These are phyloP conservation scores for Alnus glutinosa DNA, from an alignment of 306 rosid genomes.

Conservation along the genomic window DNA sequence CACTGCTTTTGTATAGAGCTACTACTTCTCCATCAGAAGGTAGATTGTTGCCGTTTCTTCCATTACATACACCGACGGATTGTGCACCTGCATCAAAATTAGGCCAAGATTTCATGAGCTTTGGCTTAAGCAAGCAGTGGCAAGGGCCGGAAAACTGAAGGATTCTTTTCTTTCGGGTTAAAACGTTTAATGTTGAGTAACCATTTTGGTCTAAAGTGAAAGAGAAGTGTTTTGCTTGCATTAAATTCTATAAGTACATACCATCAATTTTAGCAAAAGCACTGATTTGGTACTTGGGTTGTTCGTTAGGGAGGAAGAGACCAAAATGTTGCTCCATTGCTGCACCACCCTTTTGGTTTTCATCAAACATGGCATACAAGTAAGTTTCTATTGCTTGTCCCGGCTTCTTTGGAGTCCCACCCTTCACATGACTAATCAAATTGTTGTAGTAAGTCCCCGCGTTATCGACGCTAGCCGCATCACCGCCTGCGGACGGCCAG, in stretches of 20 bases:
- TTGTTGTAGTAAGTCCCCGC: constrained; percentile 47
- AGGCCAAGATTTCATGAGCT: not conserved
- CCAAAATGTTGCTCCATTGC: constrained; percentile 46
- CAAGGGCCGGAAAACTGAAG: too few species aligned
- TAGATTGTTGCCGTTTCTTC: constrained; percentile 29
- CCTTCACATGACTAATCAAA: constrained; percentile 45
- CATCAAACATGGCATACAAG: constrained; percentile 54
- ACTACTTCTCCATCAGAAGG: constrained; percentile 42
- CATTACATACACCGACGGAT: constrained; percentile 57
- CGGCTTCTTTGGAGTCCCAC: constrained; percentile 52
- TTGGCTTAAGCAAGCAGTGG: not conserved
- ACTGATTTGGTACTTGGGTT: constrained; percentile 39
- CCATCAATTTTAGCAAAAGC: too few species aligned
- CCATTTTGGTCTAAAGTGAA: too few species aligned
- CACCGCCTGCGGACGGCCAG: constrained; percentile 61
- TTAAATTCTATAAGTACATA: too few species aligned
- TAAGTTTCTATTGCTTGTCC: constrained; percentile 35
- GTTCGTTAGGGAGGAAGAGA: constrained; percentile 35
- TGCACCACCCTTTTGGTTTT: constrained; percentile 15
- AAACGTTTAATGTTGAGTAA: too few species aligned
- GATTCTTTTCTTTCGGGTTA: too few species aligned
- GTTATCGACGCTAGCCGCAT: constrained; percentile 30
- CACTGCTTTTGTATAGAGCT: constrained; percentile 30
- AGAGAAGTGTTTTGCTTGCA: too few species aligned
- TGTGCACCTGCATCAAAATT: constrained; percentile 41